Evolutionary conservation across 2,329 filamentous ascomycete species (phyloP).

Genomic region (Raffaelea deltoideospora): DNA sequence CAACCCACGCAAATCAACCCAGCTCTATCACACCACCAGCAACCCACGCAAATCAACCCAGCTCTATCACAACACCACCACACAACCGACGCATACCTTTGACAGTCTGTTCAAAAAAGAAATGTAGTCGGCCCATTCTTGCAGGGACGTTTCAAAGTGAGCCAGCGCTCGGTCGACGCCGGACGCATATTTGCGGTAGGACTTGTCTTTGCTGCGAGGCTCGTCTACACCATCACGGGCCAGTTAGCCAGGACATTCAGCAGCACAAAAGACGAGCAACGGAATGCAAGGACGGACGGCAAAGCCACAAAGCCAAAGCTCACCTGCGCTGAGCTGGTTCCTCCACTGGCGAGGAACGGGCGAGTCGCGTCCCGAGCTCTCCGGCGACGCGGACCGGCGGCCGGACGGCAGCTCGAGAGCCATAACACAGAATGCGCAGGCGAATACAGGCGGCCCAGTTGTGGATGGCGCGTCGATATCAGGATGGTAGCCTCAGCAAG

Average conservation of each 20-base stretch:
- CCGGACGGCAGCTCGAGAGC: constrained; percentile 44
- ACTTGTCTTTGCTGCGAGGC: constrained; percentile 42
- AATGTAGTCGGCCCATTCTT: constrained; percentile 99
- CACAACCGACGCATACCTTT: constrained; percentile 44
- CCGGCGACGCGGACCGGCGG: constrained; percentile 53
- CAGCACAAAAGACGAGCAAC: too few relatives aligned
- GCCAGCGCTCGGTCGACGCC: constrained; percentile 76
- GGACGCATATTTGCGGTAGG: constrained; percentile 76
- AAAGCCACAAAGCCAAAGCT: too few relatives aligned
- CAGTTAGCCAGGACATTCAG: too few relatives aligned
- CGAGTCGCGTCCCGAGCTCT: constrained; percentile 70
- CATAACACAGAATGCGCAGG: constrained; percentile 26
- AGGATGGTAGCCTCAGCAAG: too few relatives aligned
- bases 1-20: background rate
- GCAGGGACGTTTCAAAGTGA: constrained; percentile 80
- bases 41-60: background rate
- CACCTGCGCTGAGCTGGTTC: constrained; percentile 63
- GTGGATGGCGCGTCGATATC: background rate
- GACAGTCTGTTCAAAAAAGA: constrained; percentile 83
- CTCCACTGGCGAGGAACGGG: constrained; percentile 63
- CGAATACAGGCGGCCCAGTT: background rate
- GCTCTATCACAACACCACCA: background rate
- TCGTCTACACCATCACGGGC: constrained; percentile 28
- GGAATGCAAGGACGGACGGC: too few relatives aligned
- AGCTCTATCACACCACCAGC: background rate